A percentile compares a stretch with the other conserved stretches of the same genome.
Conservation (phyloP, 2,329 filamentous ascomycete species). For the Didymella segeticola region DNA sequence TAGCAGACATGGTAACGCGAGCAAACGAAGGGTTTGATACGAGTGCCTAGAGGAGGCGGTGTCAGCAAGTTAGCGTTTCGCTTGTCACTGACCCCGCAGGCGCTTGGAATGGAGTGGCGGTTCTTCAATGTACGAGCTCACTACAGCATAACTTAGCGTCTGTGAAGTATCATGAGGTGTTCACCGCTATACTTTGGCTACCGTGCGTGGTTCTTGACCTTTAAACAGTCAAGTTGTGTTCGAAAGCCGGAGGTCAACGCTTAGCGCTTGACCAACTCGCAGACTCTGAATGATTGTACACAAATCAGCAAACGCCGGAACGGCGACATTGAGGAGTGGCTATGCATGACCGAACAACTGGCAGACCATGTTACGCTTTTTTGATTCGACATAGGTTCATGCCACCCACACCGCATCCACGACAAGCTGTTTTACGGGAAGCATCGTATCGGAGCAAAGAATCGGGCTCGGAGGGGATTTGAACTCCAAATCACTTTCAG, state of each 20-base stretch:
- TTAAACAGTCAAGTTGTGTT: neutral
- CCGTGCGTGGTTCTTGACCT: neutral
- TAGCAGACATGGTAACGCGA: neutral
- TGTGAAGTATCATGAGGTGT: too few relatives aligned
- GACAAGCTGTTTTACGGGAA: too few relatives aligned
- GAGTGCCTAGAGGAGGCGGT: neutral
- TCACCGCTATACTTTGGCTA: too few relatives aligned
- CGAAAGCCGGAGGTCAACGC: neutral
- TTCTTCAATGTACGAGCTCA: neutral
- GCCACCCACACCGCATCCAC: neutral
- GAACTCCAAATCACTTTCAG: conserved; percentile 20
- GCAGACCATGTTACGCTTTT: too few relatives aligned
- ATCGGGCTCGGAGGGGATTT: conserved; percentile 11
- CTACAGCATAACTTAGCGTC: neutral
- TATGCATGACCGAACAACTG: too few relatives aligned
- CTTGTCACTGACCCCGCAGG: conserved; percentile 7
- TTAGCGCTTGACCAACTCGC: neutral
- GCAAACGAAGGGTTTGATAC: neutral
- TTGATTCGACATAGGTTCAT: neutral
- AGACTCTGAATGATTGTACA: neutral
- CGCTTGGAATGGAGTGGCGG: conserved; percentile 3
- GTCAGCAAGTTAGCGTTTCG: conserved; percentile 7
- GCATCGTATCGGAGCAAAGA: neutral
- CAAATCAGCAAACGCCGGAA: neutral
- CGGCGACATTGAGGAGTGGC: neutral